Evolutionary conservation across 306 rosid species (phyloP).

Genomic region (Nissolia schottii): DNA sequence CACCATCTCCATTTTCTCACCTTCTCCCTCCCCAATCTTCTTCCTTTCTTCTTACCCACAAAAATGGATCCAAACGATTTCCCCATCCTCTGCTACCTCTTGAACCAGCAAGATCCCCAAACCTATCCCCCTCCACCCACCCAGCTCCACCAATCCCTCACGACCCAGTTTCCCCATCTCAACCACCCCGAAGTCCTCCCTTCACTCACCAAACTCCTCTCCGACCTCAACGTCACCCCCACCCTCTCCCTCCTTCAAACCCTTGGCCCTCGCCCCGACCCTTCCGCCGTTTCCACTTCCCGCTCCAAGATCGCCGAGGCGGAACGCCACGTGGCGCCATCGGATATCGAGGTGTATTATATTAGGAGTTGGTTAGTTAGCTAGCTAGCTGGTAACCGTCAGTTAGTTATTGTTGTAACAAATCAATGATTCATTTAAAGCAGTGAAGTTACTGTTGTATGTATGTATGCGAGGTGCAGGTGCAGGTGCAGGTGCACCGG

Average conservation of each 20-base stretch:
- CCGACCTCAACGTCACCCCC: slow-evolving; percentile 18
- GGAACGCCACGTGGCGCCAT: neutral
- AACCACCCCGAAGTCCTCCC: slow-evolving; percentile 23
- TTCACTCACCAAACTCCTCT: slow-evolving; percentile 23
- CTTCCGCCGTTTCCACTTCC: slow-evolving; percentile 7
- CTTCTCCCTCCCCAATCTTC: neutral
- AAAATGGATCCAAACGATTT: slow-evolving; percentile 33
- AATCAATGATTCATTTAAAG: no score
- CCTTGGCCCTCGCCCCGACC: slow-evolving; percentile 39
- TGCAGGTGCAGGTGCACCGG: slow-evolving; percentile 13
- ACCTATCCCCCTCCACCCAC: slow-evolving; percentile 15
- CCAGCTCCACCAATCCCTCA: slow-evolving; percentile 4
- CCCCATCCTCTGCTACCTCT: slow-evolving; percentile 30
- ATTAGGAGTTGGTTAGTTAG: no score
- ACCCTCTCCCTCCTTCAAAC: slow-evolving; percentile 33
- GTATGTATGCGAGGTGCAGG: no score
- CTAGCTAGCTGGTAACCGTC: no score
- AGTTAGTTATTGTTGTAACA: no score
- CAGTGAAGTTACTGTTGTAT: no score
- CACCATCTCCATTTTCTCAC: neutral
- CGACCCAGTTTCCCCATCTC: slow-evolving; percentile 26
- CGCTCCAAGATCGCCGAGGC: slow-evolving; percentile 13
- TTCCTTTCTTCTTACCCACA: neutral
- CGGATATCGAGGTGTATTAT: neutral
- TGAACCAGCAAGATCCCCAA: slow-evolving; percentile 26